These are phyloP conservation scores for Ambrosia hybrid DNA, from an alignment of 140 eudicot genomes.

Conservation along the genomic window DNA sequence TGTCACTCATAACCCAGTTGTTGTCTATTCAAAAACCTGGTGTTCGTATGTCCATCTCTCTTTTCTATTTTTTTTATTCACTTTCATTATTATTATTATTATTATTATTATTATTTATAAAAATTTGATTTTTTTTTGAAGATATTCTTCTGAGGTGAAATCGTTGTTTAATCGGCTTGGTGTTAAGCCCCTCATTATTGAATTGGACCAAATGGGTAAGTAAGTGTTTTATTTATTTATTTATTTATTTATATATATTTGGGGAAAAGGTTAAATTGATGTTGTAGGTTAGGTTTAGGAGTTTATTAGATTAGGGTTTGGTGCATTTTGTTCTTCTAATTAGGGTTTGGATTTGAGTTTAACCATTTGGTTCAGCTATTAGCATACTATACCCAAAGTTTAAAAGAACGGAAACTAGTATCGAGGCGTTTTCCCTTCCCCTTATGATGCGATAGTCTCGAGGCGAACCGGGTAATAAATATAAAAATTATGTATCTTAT, in stretches of 20 bases:
- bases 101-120: too few relatives aligned
- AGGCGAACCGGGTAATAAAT: too few relatives aligned
- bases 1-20: constrained; percentile 68
- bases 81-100: too few relatives aligned
- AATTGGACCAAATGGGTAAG: constrained; percentile 82
- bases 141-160: constrained; percentile 91
- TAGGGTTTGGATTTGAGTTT: neutral
- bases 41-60: too few relatives aligned
- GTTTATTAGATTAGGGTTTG: neutral
- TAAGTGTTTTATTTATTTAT: neutral
- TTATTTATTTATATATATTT: neutral
- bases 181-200: constrained; percentile 72
- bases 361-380: neutral
- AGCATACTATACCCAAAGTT: too few relatives aligned
- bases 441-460: too few relatives aligned
- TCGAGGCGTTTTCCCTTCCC: too few relatives aligned
- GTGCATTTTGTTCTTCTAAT: too few relatives aligned
- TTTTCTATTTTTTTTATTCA: too few relatives aligned
- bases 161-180: constrained; percentile 78
- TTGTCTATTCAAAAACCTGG: constrained; percentile 86
- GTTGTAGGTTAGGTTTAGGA: neutral
- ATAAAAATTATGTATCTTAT: too few relatives aligned
- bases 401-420: too few relatives aligned
- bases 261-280: neutral
- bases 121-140: constrained; percentile 24